Percentiles rank a stretch among this genome's conserved stretches.
Conservation (phyloP, 805 yeast genomes). For the Candida adriatica region DNA sequence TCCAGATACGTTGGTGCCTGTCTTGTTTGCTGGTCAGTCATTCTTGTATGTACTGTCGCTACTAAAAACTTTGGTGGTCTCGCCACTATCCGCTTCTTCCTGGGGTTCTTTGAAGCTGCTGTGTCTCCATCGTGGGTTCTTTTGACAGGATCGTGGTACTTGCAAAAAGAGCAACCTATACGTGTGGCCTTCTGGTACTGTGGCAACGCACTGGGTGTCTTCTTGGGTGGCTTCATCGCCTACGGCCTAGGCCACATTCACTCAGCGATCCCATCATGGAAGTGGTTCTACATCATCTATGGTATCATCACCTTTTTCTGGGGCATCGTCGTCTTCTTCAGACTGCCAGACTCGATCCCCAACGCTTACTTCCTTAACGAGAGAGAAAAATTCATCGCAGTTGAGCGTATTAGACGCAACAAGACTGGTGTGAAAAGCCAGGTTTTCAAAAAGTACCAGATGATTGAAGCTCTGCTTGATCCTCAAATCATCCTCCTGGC, state of each 20-base stretch:
- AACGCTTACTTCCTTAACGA: constrained; percentile 26
- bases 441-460: constrained; percentile 33
- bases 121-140: constrained; percentile 48
- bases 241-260: constrained; percentile 47
- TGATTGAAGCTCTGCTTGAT: constrained; percentile 33
- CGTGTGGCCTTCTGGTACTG: constrained; percentile 48
- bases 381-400: constrained; percentile 31
- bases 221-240: constrained; percentile 37
- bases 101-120: constrained; percentile 48
- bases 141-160: constrained; percentile 54
- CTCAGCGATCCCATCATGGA: constrained; percentile 42
- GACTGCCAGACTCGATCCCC: constrained; percentile 44
- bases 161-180: constrained; percentile 41
- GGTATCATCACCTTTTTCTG: constrained; percentile 44
- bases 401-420: constrained; percentile 35
- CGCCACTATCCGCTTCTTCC: constrained; percentile 42
- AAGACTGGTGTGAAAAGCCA: constrained; percentile 43
- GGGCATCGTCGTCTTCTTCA: constrained; percentile 35
- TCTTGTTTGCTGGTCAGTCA: constrained; percentile 45
- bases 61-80: constrained; percentile 44
- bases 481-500: constrained; percentile 42
- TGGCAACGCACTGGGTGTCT: constrained; percentile 43
- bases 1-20: constrained; percentile 40
- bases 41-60: constrained; percentile 40
- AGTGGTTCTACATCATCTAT: constrained; percentile 47